These are phyloP conservation scores for Fusarium continuum DNA, from an alignment of 2,329 filamentous ascomycete species.

Conservation along the genomic window DNA sequence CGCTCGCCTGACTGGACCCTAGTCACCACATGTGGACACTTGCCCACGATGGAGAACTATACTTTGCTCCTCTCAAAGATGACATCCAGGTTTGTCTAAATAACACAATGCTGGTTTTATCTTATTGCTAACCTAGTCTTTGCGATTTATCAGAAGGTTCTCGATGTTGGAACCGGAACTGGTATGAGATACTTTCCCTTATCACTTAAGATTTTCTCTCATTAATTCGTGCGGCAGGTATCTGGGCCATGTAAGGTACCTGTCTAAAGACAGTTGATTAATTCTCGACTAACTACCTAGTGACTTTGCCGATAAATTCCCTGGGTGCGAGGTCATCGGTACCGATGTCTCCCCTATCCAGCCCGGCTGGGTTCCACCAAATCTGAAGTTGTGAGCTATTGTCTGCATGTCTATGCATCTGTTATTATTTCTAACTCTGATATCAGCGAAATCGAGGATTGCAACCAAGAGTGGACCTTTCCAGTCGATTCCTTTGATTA, in stretches of 20 bases:
- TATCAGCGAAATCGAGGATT: conserved; percentile 65
- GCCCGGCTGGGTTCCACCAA: conserved; percentile 55
- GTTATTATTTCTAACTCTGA: neutral
- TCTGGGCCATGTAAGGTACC: conserved; percentile 22
- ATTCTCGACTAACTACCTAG: conserved; percentile 49
- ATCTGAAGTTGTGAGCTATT: conserved; percentile 19
- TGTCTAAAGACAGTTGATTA: neutral
- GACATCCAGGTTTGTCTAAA: conserved; percentile 4
- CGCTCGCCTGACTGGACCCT: neutral
- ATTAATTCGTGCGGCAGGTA: neutral
- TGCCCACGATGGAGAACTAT: conserved; percentile 55
- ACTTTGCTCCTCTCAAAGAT: conserved; percentile 3
- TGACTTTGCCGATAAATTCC: conserved; percentile 57
- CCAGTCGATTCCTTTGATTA: conserved; percentile 61
- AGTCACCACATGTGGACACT: conserved; percentile 53
- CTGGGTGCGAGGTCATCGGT: conserved; percentile 57
- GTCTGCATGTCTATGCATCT: no score
- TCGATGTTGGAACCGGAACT: conserved; percentile 24
- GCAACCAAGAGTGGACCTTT: conserved; percentile 61
- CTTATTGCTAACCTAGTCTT: neutral
- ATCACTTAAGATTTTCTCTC: neutral
- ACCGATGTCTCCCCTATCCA: conserved; percentile 68
- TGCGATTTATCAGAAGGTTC: neutral
- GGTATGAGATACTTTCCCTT: neutral
- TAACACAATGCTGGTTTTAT: neutral